Evolutionary conservation across 225 moss, liverwort and hornwort genomes (phyloP), one percentile per base, ranked within the genome.

Genomic region (Marchantia paleacea): DNA sequence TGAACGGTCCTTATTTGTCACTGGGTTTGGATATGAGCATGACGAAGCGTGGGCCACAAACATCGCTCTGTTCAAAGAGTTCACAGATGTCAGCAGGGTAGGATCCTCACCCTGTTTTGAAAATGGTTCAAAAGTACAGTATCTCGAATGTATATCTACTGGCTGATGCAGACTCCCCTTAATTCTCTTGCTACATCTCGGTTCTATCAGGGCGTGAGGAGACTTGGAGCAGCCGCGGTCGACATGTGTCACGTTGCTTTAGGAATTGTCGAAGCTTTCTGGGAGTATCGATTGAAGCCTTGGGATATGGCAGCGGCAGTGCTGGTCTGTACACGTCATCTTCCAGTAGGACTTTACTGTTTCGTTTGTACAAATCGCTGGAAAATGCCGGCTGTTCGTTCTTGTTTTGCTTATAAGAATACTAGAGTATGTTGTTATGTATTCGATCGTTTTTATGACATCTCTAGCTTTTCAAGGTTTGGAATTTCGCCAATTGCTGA

Each of bases 271-370:
- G 95, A 97, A 75, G 92, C 83, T 0, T 97, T 93, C 73, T 97
- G 95, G 97, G 97, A 97, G 80, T 97, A 86, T 82, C 91, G 93
- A 55, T 86, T 97, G 62, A 97, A 95, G 79, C 97, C 97, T 68
- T 97, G 95, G 97, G 97, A 97, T 81, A 95, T 97, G 93, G 97
- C 95, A 83, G 97, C 91, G 71, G 95, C 93, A 69, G 93, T 89
- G 57, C 89, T 97, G 93, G 97, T 97, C 68, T 75, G 57, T 68
- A 48, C 68, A 49, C 58, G 22, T 31, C 50, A 51, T 5, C 30
- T 70, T 10, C 22, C 51, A 69, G 18, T 15, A 51, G 49, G n/a
- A 51, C 14, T 70, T 25, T 18, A 20, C 8, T 3, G 16, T 80
- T 22, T 26, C 22, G n/a, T 72, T 72, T 50, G 18, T n/a, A 5